phyloP scores from a whole-genome alignment of 208 protist species.

The Leishmania turanica region DNA sequence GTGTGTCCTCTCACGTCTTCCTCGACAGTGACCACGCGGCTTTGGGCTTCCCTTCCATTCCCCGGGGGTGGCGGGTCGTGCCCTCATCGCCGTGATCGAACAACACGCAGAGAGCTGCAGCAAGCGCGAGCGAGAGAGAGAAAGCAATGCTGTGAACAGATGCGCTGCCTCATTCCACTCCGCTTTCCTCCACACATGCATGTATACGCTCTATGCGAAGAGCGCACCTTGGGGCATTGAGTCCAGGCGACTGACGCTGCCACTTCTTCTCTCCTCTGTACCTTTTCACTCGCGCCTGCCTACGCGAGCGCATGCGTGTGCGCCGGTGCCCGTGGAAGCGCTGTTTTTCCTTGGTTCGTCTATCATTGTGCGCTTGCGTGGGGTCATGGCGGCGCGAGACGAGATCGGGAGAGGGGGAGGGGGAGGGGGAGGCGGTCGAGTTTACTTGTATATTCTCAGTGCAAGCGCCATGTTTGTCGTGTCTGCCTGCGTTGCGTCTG shows the following conservation, averaged over 20 bases:
- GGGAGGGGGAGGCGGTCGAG: too few relatives aligned
- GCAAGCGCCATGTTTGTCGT: too few relatives aligned
- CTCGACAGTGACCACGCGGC: neutral
- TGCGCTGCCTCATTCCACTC: neutral
- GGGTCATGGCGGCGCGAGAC: neutral
- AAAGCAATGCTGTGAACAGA: neutral
- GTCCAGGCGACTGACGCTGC: neutral
- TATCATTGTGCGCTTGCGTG: too few relatives aligned
- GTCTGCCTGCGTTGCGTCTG: neutral
- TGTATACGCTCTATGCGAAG: neutral
- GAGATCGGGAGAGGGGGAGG: too few relatives aligned
- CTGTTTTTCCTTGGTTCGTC: too few relatives aligned
- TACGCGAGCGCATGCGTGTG: too few relatives aligned
- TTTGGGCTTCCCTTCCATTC: neutral
- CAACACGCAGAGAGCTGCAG: neutral
- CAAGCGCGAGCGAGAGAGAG: neutral
- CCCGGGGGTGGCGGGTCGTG: neutral
- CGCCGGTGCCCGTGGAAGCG: too few relatives aligned
- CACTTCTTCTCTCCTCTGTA: too few relatives aligned
- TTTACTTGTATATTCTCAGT: too few relatives aligned
- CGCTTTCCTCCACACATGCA: neutral
- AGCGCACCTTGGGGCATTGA: neutral
- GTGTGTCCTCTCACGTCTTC: neutral
- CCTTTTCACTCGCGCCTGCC: too few relatives aligned
- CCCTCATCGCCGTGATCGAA: neutral